Evolutionary conservation across 169 alveolate genomes (phyloP).

Genomic region (Cystoisospora suis): DNA sequence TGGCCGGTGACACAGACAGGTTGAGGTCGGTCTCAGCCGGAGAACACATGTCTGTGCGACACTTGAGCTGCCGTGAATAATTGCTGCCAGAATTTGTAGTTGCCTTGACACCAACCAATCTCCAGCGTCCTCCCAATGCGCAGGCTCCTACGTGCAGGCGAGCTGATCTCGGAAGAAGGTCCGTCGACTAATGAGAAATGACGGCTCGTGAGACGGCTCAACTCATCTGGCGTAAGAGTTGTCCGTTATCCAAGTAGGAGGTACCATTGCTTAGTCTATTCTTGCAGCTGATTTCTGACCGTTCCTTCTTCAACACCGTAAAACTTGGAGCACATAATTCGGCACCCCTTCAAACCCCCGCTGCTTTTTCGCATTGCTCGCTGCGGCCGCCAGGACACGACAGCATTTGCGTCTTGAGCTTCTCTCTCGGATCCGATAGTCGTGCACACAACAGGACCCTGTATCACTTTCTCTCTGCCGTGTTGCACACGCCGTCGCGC

Average conservation of each 20-base stretch:
- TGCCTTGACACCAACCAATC: too few species aligned
- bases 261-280: constrained; percentile 72
- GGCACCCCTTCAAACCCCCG: constrained; percentile 70
- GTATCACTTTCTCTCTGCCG: too few species aligned
- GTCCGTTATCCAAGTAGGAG: constrained; percentile 56
- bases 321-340: constrained; percentile 70
- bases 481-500: background rate
- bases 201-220: too few species aligned
- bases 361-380: constrained; percentile 69
- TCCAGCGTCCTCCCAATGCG: too few species aligned
- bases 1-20: too few species aligned
- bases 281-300: constrained; percentile 69
- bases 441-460: background rate
- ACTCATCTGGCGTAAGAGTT: constrained; percentile 74
- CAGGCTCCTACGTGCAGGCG: too few species aligned
- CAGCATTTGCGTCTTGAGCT: constrained; percentile 51
- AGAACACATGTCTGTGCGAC: too few species aligned
- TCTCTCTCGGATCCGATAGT: constrained; percentile 17
- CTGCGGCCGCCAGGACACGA: constrained; percentile 74
- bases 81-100: too few species aligned
- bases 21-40: too few species aligned
- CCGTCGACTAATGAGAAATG: too few species aligned
- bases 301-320: constrained; percentile 69
- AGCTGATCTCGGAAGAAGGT: too few species aligned
- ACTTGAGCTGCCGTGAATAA: too few species aligned